These are phyloP conservation scores for Remersonia thermophila DNA, from an alignment of 2,329 filamentous ascomycete genomes.

Conservation along the genomic window DNA sequence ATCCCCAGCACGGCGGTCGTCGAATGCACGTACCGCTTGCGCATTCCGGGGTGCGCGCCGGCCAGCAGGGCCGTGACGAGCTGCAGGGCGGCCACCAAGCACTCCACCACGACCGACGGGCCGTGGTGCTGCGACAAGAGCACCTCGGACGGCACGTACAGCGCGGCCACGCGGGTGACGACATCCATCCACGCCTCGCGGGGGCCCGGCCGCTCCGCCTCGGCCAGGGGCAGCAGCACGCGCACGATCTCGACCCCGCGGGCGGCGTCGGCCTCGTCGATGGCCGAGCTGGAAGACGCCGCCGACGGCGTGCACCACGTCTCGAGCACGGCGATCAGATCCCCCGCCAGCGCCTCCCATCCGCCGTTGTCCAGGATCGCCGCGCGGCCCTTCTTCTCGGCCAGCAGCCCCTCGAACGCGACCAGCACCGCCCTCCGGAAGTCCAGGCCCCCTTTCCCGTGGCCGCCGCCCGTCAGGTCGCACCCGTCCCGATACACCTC, in stretches of 20 bases:
- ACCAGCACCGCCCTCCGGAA: constrained; percentile 46
- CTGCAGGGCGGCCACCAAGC: constrained; percentile 42
- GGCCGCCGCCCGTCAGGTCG: neutral
- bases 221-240: constrained; percentile 39
- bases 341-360: constrained; percentile 40
- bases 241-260: constrained; percentile 45
- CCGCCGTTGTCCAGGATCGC: constrained; percentile 38
- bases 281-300: constrained; percentile 14
- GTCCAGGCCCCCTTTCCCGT: constrained; percentile 28
- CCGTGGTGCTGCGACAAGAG: constrained; percentile 1
- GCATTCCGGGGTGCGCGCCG: constrained; percentile 33
- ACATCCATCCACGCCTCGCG: constrained; percentile 46
- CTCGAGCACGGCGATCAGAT: constrained; percentile 35
- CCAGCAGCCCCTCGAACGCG: constrained; percentile 46
- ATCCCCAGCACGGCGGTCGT: constrained; percentile 37
- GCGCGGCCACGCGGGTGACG: constrained; percentile 39
- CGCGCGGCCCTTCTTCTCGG: constrained; percentile 33
- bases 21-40: constrained; percentile 39
- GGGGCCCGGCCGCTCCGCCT: constrained; percentile 31
- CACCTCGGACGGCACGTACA: constrained; percentile 26
- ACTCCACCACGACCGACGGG: constrained; percentile 29
- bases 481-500: constrained; percentile 40
- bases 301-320: neutral
- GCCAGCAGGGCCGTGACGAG: constrained; percentile 41
- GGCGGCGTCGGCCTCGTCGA: constrained; percentile 24